phyloP scores from a whole-genome alignment of 306 rosid species.

The Medicago truncatula region DNA sequence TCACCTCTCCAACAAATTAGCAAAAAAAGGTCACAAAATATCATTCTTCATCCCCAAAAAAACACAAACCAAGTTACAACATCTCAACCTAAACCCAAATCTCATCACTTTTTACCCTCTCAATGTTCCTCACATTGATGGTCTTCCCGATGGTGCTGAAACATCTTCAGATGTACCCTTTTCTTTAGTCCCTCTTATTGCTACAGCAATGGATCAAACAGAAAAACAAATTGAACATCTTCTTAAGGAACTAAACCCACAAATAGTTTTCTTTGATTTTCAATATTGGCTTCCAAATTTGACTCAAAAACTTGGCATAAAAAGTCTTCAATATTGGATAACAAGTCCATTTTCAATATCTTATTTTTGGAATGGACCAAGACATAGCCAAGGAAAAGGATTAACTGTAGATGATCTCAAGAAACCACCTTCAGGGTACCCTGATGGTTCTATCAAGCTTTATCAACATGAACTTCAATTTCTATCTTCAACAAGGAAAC shows the following conservation, averaged over 20 bases:
- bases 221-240: slow-evolving; percentile 32
- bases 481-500: slow-evolving; percentile 1
- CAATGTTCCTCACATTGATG: slow-evolving; percentile 19
- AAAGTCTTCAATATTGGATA: slow-evolving; percentile 8
- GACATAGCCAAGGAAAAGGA: slow-evolving; percentile 11
- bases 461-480: slow-evolving; percentile 30
- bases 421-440: slow-evolving; percentile 34
- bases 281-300: slow-evolving; percentile 40
- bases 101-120: slow-evolving; percentile 33
- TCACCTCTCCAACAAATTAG: slow-evolving; percentile 43
- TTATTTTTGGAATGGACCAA: background rate
- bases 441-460: slow-evolving; percentile 21
- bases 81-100: slow-evolving; percentile 28
- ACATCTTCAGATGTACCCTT: slow-evolving; percentile 48
- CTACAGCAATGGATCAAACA: slow-evolving; percentile 43
- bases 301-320: slow-evolving; percentile 37
- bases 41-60: slow-evolving; percentile 37
- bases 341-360: background rate
- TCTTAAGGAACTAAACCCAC: slow-evolving; percentile 34
- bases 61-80: slow-evolving; percentile 30
- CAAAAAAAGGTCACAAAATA: slow-evolving; percentile 37
- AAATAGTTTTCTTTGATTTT: slow-evolving; percentile 45
- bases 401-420: slow-evolving; percentile 29
- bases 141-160: slow-evolving; percentile 36
- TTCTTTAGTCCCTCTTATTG: background rate